These are phyloP conservation scores for Aspergillus fumigatiaffinis DNA, from an alignment of 2,329 filamentous ascomycete species.

Conservation along the genomic window DNA sequence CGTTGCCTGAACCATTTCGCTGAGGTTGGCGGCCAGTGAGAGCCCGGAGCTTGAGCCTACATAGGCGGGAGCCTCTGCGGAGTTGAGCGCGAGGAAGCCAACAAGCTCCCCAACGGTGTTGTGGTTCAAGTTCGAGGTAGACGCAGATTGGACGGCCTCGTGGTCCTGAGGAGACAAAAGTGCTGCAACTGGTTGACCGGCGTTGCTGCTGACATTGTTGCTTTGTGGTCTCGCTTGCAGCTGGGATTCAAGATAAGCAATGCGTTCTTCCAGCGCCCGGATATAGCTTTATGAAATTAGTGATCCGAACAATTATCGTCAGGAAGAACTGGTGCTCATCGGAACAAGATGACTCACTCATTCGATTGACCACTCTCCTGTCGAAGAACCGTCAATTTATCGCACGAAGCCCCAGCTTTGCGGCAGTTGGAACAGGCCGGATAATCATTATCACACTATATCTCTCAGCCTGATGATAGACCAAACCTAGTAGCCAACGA, in stretches of 20 bases:
- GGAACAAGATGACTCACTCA: constrained; percentile 23
- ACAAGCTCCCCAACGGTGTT: constrained; percentile 45
- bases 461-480: background rate
- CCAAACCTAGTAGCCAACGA: background rate
- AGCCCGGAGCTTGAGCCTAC: constrained; percentile 50
- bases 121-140: constrained; percentile 24
- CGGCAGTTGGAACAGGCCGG: constrained; percentile 45
- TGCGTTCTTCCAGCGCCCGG: constrained; percentile 40
- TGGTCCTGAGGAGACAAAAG: constrained; percentile 22
- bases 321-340: background rate
- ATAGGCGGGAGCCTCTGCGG: constrained; percentile 46
- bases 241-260: constrained; percentile 40
- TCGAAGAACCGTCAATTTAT: constrained; percentile 38
- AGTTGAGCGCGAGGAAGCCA: constrained; percentile 47
- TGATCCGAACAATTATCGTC: background rate
- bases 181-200: constrained; percentile 17
- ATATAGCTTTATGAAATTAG: constrained; percentile 34
- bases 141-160: constrained; percentile 10
- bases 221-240: constrained; percentile 17
- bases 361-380: constrained; percentile 35
- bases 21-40: constrained; percentile 47
- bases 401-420: constrained; percentile 41
- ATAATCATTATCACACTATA: constrained; percentile 44
- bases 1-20: constrained; percentile 53
- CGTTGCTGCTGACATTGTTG: constrained; percentile 11